Evolutionary conservation across 768 basidiomycete genomes (phyloP).

Genomic region (Gloeopeniophorella convolvens): DNA sequence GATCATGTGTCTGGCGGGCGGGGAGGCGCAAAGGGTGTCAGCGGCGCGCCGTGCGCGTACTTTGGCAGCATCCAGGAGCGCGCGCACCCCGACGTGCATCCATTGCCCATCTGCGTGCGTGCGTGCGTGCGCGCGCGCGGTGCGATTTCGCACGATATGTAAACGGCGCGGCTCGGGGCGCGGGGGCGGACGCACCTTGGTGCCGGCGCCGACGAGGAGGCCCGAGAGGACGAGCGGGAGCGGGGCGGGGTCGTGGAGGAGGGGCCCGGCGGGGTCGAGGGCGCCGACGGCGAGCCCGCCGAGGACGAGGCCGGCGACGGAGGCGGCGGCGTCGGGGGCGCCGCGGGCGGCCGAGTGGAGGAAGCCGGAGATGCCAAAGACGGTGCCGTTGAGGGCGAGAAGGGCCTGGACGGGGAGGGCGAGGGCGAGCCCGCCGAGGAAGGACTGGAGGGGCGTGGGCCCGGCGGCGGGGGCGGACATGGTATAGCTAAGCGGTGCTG

Average conservation of each 20-base stretch:
- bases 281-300: slow-evolving; percentile 41
- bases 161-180: not conserved
- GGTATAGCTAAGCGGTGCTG: too few relatives aligned
- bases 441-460: slow-evolving; percentile 39
- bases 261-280: slow-evolving; percentile 34
- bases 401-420: slow-evolving; percentile 47
- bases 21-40: not conserved
- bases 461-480: too few relatives aligned
- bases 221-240: slow-evolving; percentile 39
- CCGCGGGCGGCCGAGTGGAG: slow-evolving; percentile 45
- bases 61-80: not conserved
- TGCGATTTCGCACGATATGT: not conserved
- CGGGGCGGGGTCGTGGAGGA: slow-evolving; percentile 20
- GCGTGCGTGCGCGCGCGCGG: not conserved
- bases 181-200: slow-evolving; percentile 27
- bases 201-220: slow-evolving; percentile 50
- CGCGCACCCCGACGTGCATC: slow-evolving; percentile 57
- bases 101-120: slow-evolving; percentile 41
- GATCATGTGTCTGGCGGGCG: slow-evolving; percentile 50
- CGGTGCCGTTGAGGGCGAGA: slow-evolving; percentile 46
- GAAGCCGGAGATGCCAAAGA: slow-evolving; percentile 59
- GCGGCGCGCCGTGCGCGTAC: not conserved
- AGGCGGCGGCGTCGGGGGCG: slow-evolving; percentile 35
- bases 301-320: slow-evolving; percentile 40
- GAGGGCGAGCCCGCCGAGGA: slow-evolving; percentile 49